Evolutionary conservation across 1,284 basidiomycete species (phyloP), one percentile per base, ranked within the genome.

Genomic region (Papiliotrema terrestris): DNA sequence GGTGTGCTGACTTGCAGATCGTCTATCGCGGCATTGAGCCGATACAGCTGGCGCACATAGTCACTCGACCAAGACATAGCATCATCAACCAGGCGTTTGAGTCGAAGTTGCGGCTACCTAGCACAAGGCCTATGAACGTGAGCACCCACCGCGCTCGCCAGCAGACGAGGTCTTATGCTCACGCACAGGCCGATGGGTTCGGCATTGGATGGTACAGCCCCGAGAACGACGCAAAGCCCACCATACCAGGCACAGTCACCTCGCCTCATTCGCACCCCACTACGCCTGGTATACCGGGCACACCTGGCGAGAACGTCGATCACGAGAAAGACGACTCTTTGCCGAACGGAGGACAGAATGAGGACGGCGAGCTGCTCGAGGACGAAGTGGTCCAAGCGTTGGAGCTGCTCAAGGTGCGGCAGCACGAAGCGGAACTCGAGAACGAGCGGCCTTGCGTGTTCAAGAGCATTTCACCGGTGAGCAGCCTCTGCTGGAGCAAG

Each of bases 71-170:
- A 44, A 88, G 88, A 53, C 94, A 98, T 78, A 93, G 89, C 14
- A 97, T 98, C 78, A 92, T 92, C 72, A 94, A 94, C 73, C 92
- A 96, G 72, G 91, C 93, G 0, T 93, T 92, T 68, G 92, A 95
- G 78, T 91, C 89, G 37, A 83, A 91, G 20, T 80, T 96, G 32
- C 84, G 93, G 19, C 78, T 96, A 57, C 89, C 92, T 64, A 81
- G 79, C 60, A 81, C 87, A 56, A 78, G 89, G 55, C 91, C 91
- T 11, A 91, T 94, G 78, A 94, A 94, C 66, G 72, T 70, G 52
- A 62, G 67, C 36, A 32, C 29, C n/a, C 39, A 55, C 59, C 2
- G 29, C 17, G 17, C 32, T 17, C n/a, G n/a, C 46, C 17, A 52
- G 45, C 23, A 29, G 29, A 32, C 29, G 37, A 20, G 23, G 26